Conservation (phyloP, 768 basidiomycete species). For the Collybiopsis luxurians region DNA sequence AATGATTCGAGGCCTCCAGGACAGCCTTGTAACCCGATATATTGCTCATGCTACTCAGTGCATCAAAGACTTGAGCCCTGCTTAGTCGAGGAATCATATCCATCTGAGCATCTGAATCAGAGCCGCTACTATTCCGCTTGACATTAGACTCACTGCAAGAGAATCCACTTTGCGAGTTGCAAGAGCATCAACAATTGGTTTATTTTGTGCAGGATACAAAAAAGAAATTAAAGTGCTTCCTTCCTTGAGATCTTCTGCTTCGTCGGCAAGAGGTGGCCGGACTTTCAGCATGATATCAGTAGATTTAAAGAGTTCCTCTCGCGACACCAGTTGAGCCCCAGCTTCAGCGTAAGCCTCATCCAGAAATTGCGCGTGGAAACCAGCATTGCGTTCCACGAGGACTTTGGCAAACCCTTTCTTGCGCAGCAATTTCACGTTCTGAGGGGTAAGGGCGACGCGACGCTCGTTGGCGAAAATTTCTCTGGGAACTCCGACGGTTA, state of each 20-base stretch:
- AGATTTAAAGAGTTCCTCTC: constrained; percentile 61
- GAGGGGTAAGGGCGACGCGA: constrained; percentile 79
- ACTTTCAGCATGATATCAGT: constrained; percentile 88
- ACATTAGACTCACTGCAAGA: constrained; percentile 53
- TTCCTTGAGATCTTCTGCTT: constrained; percentile 60
- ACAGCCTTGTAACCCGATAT: constrained; percentile 94
- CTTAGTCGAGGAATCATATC: constrained; percentile 91
- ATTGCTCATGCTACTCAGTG: constrained; percentile 91
- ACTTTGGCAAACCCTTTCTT: constrained; percentile 83
- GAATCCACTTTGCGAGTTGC: constrained; percentile 65
- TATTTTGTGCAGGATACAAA: constrained; percentile 82
- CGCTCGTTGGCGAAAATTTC: constrained; percentile 79
- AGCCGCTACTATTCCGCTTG: background rate
- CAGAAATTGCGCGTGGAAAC: constrained; percentile 70
- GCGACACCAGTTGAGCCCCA: constrained; percentile 75
- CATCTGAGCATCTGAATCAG: constrained; percentile 43
- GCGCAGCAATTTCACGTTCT: constrained; percentile 67
- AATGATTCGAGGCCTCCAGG: constrained; percentile 85
- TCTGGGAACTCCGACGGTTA: constrained; percentile 74
- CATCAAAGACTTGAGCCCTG: constrained; percentile 88
- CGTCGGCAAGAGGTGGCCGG: constrained; percentile 69
- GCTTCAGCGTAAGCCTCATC: constrained; percentile 79
- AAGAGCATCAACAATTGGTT: constrained; percentile 65
- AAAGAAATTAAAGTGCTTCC: constrained; percentile 83
- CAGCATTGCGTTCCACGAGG: constrained; percentile 72